phyloP scores from a whole-genome alignment of 176 grass and related monocot species.

The Bolboschoenus planiculmis region DNA sequence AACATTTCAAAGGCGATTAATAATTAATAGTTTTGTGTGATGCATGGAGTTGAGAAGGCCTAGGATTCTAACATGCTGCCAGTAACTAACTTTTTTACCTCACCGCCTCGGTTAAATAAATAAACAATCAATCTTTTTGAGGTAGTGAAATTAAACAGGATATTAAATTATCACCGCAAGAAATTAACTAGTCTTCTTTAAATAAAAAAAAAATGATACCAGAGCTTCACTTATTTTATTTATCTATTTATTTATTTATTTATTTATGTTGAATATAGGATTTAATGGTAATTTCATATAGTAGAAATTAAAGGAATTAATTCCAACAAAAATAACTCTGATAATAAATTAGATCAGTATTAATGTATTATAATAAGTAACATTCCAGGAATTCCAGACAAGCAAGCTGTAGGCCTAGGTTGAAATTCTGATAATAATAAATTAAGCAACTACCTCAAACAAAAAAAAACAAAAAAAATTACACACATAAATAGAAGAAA shows the following conservation, averaged over 20 bases:
- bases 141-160: not conserved
- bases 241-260: not conserved
- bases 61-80: not conserved
- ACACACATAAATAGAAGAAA: not conserved
- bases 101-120: not conserved
- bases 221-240: not conserved
- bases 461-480: not conserved
- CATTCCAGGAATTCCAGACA: not conserved
- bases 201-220: too few relatives aligned
- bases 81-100: conserved; percentile 6
- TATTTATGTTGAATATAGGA: not conserved
- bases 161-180: not conserved
- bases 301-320: not conserved
- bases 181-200: not conserved
- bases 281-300: not conserved
- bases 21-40: not conserved
- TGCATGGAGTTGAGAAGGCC: not conserved
- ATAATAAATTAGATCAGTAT: not conserved
- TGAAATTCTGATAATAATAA: not conserved
- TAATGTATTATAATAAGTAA: not conserved
- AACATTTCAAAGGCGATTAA: not conserved
- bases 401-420: not conserved
- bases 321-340: not conserved
- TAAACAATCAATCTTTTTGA: not conserved
- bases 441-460: not conserved